These are phyloP conservation scores for Candida yuanshanica DNA, from an alignment of 805 yeast species.

Conservation along the genomic window DNA sequence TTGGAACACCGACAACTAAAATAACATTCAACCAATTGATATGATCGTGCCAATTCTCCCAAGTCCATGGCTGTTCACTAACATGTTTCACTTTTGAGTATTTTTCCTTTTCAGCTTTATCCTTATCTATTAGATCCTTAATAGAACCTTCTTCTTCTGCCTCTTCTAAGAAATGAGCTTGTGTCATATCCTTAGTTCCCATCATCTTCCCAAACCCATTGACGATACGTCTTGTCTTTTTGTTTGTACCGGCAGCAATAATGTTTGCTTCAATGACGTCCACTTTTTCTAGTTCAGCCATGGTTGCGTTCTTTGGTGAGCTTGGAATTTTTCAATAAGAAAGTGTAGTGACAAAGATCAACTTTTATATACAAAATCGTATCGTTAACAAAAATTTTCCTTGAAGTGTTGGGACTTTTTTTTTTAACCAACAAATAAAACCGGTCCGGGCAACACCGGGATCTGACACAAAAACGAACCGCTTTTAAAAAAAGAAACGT, in stretches of 20 bases:
- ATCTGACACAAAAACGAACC: too few relatives aligned
- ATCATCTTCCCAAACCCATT: conserved; percentile 76
- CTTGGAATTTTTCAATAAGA: conserved; percentile 16
- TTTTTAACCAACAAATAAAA: too few relatives aligned
- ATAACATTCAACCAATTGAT: conserved; percentile 73
- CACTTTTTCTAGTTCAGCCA: conserved; percentile 27
- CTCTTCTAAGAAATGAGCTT: conserved; percentile 56
- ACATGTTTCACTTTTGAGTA: conserved; percentile 46
- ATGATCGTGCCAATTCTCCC: conserved; percentile 64
- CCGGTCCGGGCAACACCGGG: too few relatives aligned
- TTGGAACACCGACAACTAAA: conserved; percentile 58
- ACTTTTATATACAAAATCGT: too few relatives aligned
- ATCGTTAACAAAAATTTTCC: too few relatives aligned
- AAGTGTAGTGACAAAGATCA: too few relatives aligned
- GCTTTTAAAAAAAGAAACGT: too few relatives aligned
- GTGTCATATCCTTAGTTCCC: conserved; percentile 74
- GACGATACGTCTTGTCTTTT: conserved; percentile 62
- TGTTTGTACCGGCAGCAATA: conserved; percentile 78
- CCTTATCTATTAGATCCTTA: conserved; percentile 39
- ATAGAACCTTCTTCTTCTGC: conserved; percentile 40
- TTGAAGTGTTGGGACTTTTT: too few relatives aligned
- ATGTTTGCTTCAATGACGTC: conserved; percentile 70
- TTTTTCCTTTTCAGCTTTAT: conserved; percentile 35
- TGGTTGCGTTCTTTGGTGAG: conserved; percentile 1
- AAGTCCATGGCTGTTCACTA: conserved; percentile 75